These are phyloP conservation scores for Geotrichum phurueaensis DNA, from an alignment of 1,139 yeast species.

Conservation along the genomic window DNA sequence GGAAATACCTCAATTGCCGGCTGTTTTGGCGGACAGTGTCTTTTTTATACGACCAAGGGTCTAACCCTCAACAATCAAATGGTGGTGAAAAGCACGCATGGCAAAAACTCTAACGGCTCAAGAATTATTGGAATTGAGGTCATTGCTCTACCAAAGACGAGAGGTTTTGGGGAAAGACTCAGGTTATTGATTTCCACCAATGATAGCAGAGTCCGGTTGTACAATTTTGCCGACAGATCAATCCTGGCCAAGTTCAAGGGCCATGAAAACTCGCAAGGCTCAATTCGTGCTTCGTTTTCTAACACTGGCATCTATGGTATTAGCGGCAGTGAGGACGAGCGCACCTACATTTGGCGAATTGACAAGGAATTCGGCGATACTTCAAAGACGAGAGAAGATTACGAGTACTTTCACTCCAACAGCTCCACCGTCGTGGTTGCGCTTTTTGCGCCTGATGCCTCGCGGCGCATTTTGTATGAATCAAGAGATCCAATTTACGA, in stretches of 20 bases:
- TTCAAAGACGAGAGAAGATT: slow-evolving; percentile 31
- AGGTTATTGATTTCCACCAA: slow-evolving; percentile 50
- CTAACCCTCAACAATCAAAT: slow-evolving; percentile 50
- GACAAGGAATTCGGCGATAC: slow-evolving; percentile 18
- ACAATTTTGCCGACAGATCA: slow-evolving; percentile 50
- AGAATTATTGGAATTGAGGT: slow-evolving; percentile 35
- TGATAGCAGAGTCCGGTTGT: slow-evolving; percentile 70
- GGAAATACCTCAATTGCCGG: slow-evolving; percentile 68
- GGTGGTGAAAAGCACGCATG: slow-evolving; percentile 45
- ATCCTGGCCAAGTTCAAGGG: slow-evolving; percentile 72
- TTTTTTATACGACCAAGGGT: slow-evolving; percentile 60
- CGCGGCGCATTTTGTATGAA: slow-evolving; percentile 57
- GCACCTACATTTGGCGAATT: slow-evolving; percentile 56
- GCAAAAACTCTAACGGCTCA: slow-evolving; percentile 32
- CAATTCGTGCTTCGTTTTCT: slow-evolving; percentile 60
- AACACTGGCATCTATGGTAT: slow-evolving; percentile 45
- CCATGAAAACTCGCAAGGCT: slow-evolving; percentile 60
- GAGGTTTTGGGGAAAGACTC: not conserved
- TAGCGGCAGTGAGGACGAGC: slow-evolving; percentile 44
- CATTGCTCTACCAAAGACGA: slow-evolving; percentile 22
- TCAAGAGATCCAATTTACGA: slow-evolving; percentile 79
- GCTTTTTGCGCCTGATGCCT: slow-evolving; percentile 67
- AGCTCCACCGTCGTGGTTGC: slow-evolving; percentile 69
- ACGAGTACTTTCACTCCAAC: slow-evolving; percentile 72
- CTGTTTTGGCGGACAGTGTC: slow-evolving; percentile 70